phyloP scores from a whole-genome alignment of 495 filamentous ascomycete genomes.

The Cetradonia linearis region DNA sequence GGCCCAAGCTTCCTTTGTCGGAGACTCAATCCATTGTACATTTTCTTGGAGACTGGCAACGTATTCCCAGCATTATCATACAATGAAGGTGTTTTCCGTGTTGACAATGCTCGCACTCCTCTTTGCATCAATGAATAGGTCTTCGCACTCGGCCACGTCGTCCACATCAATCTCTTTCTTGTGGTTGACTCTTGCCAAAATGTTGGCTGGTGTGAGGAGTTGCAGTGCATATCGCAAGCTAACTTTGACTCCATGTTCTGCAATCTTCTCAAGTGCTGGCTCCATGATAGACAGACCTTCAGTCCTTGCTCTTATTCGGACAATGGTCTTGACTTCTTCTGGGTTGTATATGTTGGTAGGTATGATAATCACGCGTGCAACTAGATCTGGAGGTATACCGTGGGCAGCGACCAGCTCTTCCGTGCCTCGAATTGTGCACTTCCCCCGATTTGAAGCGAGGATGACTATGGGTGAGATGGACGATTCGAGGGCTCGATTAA shows the following conservation, averaged over 20 bases:
- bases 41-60: not conserved
- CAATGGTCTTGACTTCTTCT: constrained; percentile 82
- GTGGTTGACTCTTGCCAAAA: constrained; percentile 60
- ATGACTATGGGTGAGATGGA: constrained; percentile 92
- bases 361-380: constrained; percentile 87
- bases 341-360: constrained; percentile 77
- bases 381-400: constrained; percentile 84
- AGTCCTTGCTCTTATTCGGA: constrained; percentile 67
- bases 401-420: constrained; percentile 77
- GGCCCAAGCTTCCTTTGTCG: not conserved
- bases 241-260: constrained; percentile 73
- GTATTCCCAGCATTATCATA: constrained; percentile 26
- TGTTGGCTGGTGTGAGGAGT: constrained; percentile 75
- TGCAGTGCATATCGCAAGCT: constrained; percentile 89
- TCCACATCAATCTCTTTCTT: constrained; percentile 64
- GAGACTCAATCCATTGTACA: not conserved
- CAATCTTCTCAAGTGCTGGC: constrained; percentile 71
- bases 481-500: constrained; percentile 91
- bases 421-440: constrained; percentile 78
- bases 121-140: constrained; percentile 81
- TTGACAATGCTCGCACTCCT: constrained; percentile 65
- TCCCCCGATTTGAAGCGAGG: constrained; percentile 90
- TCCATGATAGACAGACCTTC: constrained; percentile 74
- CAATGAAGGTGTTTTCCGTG: constrained; percentile 54
- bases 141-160: constrained; percentile 82